A percentile compares a stretch with the other conserved stretches of the same genome.
Conservation (phyloP, 306 rosid species). For the Psophocarpus tetragonolobus region DNA sequence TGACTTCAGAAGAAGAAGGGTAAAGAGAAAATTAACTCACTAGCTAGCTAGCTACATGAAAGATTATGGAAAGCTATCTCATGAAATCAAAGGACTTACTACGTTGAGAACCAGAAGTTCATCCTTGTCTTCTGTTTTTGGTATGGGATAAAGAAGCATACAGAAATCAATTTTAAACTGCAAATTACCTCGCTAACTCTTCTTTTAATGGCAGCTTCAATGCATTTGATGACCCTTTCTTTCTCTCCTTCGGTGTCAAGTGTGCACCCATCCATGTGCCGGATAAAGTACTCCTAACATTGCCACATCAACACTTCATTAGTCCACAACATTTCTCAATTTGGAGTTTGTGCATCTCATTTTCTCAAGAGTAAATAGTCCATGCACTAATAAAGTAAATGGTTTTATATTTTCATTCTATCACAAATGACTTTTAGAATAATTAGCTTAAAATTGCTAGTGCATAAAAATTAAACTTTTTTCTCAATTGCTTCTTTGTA, state of each 20-base stretch:
- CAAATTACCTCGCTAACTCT: constrained; percentile 82
- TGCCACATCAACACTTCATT: constrained; percentile 8
- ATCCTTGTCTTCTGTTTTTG: not conserved
- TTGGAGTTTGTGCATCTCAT: not conserved
- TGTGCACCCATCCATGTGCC: constrained; percentile 93
- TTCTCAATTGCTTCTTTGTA: not conserved
- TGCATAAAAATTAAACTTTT: not conserved
- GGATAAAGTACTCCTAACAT: constrained; percentile 74
- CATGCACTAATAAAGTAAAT: not conserved
- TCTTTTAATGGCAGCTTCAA: constrained; percentile 91
- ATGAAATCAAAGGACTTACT: constrained; percentile 7
- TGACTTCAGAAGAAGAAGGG: not conserved
- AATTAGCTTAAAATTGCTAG: not conserved
- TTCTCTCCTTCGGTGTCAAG: constrained; percentile 86
- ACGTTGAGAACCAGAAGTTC: not conserved
- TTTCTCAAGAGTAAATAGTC: not conserved
- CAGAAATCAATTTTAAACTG: not conserved
- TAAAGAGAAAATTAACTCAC: not conserved
- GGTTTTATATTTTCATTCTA: not conserved
- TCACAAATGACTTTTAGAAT: not conserved
- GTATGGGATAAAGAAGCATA: not conserved
- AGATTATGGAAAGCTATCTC: not conserved
- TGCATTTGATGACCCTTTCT: constrained; percentile 84
- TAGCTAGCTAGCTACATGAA: not conserved
- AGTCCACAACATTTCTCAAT: constrained; percentile 17